Percentiles rank a stretch among this genome's conserved stretches.
phyloP scores from a whole-genome alignment of 2,329 filamentous ascomycete species.

The Fusarium annulatum region DNA sequence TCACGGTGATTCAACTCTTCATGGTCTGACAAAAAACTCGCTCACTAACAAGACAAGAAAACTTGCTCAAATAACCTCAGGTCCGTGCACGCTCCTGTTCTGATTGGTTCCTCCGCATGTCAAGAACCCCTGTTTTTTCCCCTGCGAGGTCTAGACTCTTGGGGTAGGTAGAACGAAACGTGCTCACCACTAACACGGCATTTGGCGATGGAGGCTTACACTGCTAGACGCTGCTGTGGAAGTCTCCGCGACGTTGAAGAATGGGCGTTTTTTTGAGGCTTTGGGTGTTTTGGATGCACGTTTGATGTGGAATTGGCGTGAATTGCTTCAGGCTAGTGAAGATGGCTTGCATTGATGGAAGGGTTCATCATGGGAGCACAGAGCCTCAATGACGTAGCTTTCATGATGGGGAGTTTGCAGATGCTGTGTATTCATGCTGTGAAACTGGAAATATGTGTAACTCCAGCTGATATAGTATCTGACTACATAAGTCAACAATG shows the following conservation, averaged over 20 bases:
- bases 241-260: no score
- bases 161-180: slow-evolving; percentile 15
- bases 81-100: slow-evolving; percentile 21
- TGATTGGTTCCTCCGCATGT: slow-evolving; percentile 35
- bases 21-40: slow-evolving; percentile 15
- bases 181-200: slow-evolving; percentile 22
- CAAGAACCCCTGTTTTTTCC: slow-evolving; percentile 30
- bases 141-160: slow-evolving; percentile 13
- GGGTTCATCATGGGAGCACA: slow-evolving; percentile 24
- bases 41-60: slow-evolving; percentile 42
- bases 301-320: neutral
- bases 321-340: neutral
- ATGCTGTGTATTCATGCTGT: neutral
- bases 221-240: neutral
- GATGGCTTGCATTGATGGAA: neutral
- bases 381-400: slow-evolving; percentile 38
- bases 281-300: fast-evolving
- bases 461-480: neutral
- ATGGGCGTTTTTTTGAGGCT: neutral
- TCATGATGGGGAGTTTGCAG: slow-evolving; percentile 21
- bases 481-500: neutral
- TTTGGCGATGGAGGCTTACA: slow-evolving; percentile 11
- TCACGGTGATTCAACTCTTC: neutral
- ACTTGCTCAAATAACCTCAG: slow-evolving; percentile 56
- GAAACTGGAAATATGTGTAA: neutral